phyloP scores from a whole-genome alignment of 176 grass and related monocot species.

The Poa annua region DNA sequence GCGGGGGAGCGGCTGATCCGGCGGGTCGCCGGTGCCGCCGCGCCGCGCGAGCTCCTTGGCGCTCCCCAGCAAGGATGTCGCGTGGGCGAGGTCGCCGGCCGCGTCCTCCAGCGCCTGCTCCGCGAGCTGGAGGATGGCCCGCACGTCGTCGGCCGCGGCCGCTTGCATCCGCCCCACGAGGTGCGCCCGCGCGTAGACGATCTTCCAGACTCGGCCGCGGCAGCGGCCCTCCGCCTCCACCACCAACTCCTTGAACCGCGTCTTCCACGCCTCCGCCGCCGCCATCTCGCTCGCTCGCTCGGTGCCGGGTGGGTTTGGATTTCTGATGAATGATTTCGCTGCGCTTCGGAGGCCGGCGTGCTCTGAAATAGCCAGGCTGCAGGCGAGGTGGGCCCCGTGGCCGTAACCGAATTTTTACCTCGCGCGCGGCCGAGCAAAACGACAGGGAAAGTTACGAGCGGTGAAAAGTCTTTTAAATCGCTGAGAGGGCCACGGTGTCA shows the following conservation, averaged over 20 bases:
- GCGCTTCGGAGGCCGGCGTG: slow-evolving; percentile 4
- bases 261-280: slow-evolving; percentile 5
- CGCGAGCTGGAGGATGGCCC: not conserved
- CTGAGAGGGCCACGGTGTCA: not conserved
- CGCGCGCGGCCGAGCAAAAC: not conserved
- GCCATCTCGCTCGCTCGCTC: not conserved
- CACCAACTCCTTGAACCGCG: not conserved
- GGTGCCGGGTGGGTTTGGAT: not conserved
- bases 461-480: not conserved
- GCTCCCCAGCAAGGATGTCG: not conserved
- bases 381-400: not conserved
- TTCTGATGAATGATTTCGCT: not conserved
- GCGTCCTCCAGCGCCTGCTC: not conserved
- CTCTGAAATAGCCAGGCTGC: not conserved
- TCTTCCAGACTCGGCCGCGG: not conserved
- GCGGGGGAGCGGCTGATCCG: not conserved
- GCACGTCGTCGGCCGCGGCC: not conserved
- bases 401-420: not conserved
- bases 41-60: not conserved
- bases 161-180: not conserved
- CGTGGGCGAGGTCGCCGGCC: not conserved
- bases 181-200: not conserved
- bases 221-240: not conserved
- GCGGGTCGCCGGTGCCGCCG: not conserved
- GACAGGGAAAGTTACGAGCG: not conserved